Percentiles rank a stretch among this genome's conserved stretches.
Conservation (phyloP, 73 alveolate genomes). For the Stentor roeselii region DNA sequence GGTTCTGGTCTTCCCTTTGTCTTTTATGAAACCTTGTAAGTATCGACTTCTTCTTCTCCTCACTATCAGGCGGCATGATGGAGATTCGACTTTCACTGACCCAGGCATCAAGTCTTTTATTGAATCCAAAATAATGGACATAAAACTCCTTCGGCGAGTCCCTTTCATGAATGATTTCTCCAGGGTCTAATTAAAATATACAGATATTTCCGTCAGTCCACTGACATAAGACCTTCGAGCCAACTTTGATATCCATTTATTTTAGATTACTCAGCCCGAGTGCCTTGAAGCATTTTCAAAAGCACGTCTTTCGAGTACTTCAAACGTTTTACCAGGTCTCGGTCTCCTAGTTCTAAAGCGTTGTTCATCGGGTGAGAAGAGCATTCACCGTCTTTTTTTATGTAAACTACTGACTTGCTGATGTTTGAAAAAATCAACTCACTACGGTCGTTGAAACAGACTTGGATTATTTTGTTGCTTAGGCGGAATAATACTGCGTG, state of each 20-base stretch:
- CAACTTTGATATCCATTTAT: constrained; percentile 24
- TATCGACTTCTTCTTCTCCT: constrained; percentile 47
- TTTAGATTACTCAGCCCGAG: too few relatives aligned
- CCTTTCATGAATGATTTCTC: constrained; percentile 22
- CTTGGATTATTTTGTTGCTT: constrained; percentile 85
- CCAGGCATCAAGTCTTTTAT: constrained; percentile 94
- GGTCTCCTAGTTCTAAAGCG: neutral
- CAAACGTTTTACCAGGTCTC: neutral
- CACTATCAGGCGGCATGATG: constrained; percentile 46
- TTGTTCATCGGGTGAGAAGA: neutral
- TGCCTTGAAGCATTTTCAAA: neutral
- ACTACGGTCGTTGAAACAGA: constrained; percentile 84
- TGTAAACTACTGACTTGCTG: neutral
- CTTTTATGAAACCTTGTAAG: constrained; percentile 46
- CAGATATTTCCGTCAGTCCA: constrained; percentile 33
- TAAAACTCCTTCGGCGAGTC: constrained; percentile 54
- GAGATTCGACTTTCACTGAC: constrained; percentile 51
- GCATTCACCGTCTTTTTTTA: neutral
- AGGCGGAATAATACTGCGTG: constrained; percentile 92
- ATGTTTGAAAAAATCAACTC: constrained; percentile 63
- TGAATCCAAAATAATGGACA: constrained; percentile 78
- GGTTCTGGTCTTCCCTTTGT: constrained; percentile 43
- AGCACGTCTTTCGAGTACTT: neutral
- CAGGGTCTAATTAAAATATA: constrained; percentile 9
- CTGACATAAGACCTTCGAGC: constrained; percentile 15